These are phyloP conservation scores for Euphorbia pulcherrima DNA, from an alignment of 345 rosid species.

Conservation along the genomic window DNA sequence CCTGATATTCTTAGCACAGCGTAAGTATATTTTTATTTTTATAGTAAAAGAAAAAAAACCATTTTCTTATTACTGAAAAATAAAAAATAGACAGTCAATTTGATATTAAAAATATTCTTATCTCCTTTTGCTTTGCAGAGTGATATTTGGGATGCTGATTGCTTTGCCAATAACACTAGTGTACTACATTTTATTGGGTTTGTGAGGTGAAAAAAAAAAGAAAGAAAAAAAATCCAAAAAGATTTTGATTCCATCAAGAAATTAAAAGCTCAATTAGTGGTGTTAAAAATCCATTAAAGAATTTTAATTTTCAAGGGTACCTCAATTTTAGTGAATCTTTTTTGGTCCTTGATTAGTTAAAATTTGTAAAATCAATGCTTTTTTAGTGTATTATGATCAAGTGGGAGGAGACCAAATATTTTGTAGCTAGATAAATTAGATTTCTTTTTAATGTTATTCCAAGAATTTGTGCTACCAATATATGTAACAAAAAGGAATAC, in stretches of 20 bases:
- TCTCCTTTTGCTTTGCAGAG: conserved; percentile 47
- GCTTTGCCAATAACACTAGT: conserved; percentile 93
- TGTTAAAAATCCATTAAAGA: background rate
- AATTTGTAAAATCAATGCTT: conserved; percentile 40
- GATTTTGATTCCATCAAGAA: conserved; percentile 13
- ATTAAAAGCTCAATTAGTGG: background rate
- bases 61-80: background rate
- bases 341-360: conserved; percentile 20
- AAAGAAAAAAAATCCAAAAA: background rate
- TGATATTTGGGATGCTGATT: conserved; percentile 94
- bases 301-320: conserved; percentile 14
- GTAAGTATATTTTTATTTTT: conserved; percentile 29
- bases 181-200: conserved; percentile 82
- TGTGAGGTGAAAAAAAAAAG: conserved; percentile 31
- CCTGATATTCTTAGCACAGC: conserved; percentile 78
- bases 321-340: conserved; percentile 16
- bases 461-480: conserved; percentile 13
- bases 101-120: background rate
- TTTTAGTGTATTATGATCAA: conserved; percentile 21
- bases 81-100: no score
- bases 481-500: background rate
- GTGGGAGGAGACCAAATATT: conserved; percentile 13
- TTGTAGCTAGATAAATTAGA: conserved; percentile 16
- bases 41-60: no score
- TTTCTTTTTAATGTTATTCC: conserved; percentile 10